Percentiles rank a stretch among this genome's conserved stretches.
Evolutionary conservation across 139 green algal genomes (phyloP).

Genomic region (Tetradesmus obliquus): DNA sequence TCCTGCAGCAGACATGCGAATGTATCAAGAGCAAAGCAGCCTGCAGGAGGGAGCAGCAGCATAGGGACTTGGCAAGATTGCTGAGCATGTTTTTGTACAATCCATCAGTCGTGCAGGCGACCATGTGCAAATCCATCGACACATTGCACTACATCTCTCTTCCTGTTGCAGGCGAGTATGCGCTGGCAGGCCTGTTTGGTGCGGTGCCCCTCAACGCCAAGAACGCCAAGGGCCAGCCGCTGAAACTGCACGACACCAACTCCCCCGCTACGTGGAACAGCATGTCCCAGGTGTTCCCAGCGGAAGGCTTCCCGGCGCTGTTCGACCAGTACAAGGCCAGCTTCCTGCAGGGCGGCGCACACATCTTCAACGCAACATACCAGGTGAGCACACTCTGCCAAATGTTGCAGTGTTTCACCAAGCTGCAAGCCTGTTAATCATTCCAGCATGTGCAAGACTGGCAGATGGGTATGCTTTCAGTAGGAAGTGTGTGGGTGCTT

Average conservation of each 20-base stretch:
- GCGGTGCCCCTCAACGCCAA: neutral
- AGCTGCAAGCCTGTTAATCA: too few relatives aligned
- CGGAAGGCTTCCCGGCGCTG: neutral
- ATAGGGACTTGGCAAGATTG: too few relatives aligned
- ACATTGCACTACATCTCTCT: neutral
- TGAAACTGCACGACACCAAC: neutral
- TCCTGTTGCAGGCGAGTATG: slow-evolving; percentile 20
- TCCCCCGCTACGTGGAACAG: slow-evolving; percentile 4
- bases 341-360: neutral
- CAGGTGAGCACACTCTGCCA: neutral
- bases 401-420: neutral
- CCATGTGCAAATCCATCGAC: neutral
- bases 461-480: too few relatives aligned
- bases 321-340: slow-evolving; percentile 9
- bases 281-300: slow-evolving; percentile 23
- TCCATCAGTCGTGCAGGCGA: too few relatives aligned
- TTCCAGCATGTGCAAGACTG: too few relatives aligned
- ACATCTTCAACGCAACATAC: slow-evolving; percentile 26
- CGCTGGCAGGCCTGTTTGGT: slow-evolving; percentile 34
- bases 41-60: neutral
- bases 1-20: too few relatives aligned
- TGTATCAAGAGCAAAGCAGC: neutral
- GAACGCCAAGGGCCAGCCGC: neutral
- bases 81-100: too few relatives aligned
- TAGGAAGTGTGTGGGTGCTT: too few relatives aligned